Percentiles rank a stretch among this genome's conserved stretches.
Evolutionary conservation across 106 monocot species (phyloP).

Genomic region (Acorus calamus): DNA sequence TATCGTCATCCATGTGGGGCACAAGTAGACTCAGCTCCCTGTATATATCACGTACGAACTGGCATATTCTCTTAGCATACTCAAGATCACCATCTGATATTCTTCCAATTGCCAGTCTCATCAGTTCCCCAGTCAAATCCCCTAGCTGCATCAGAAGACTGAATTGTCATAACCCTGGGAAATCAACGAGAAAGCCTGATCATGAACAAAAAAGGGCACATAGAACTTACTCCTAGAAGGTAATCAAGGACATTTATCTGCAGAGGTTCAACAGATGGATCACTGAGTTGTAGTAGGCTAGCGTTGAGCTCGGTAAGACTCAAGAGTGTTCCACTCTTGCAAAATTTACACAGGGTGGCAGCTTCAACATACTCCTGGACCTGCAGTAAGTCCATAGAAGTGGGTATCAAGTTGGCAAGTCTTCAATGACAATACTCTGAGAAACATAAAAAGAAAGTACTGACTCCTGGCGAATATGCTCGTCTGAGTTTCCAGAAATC

Average conservation of each 20-base stretch:
- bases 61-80: conserved; percentile 82
- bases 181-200: no score
- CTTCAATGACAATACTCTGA: not conserved
- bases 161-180: no score
- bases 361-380: conserved; percentile 98
- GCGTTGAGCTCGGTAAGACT: conserved; percentile 62
- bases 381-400: conserved; percentile 24
- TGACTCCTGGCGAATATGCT: conserved; percentile 81
- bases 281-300: conserved; percentile 32
- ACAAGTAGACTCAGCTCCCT: conserved; percentile 70
- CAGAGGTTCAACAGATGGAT: conserved; percentile 43
- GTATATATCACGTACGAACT: conserved; percentile 75
- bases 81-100: conserved; percentile 95
- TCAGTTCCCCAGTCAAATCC: conserved; percentile 90
- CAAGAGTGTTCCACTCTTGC: conserved; percentile 48
- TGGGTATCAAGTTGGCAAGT: not conserved
- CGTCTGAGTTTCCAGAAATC: conserved; percentile 98
- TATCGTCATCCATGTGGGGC: conserved; percentile 76
- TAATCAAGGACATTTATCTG: conserved; percentile 84
- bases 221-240: conserved; percentile 58
- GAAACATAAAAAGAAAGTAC: conserved; percentile 6
- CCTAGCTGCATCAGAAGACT: conserved; percentile 41
- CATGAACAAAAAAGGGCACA: not conserved
- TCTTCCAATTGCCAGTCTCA: conserved; percentile 93
- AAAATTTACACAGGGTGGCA: conserved; percentile 69